Evolutionary conservation across 108 stramenopile genomes (phyloP).

Genomic region (Nitzschia sp.): DNA sequence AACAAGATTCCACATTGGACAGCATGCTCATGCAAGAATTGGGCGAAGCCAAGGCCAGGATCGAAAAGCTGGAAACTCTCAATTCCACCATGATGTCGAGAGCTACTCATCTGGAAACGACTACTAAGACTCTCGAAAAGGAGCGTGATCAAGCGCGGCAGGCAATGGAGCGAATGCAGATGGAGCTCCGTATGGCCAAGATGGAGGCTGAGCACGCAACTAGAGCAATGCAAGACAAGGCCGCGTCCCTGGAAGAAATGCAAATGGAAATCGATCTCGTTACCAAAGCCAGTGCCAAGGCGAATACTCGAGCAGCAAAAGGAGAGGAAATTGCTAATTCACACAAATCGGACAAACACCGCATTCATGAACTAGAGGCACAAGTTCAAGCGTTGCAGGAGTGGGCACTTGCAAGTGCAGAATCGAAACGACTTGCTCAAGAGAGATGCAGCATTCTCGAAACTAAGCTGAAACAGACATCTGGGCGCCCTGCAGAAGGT

Average conservation of each 20-base stretch:
- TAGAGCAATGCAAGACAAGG: conserved; percentile 65
- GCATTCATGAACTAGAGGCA: conserved; percentile 69
- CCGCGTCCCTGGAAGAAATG: conserved; percentile 74
- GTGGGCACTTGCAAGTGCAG: conserved; percentile 83
- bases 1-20: conserved; percentile 38
- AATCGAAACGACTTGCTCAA: conserved; percentile 63
- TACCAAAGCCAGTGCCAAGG: conserved; percentile 61
- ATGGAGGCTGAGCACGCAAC: conserved; percentile 81
- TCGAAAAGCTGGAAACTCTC: conserved; percentile 69
- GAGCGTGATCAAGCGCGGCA: conserved; percentile 52
- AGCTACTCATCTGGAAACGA: conserved; percentile 56
- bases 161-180: conserved; percentile 52
- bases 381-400: conserved; percentile 82
- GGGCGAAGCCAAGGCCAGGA: conserved; percentile 61
- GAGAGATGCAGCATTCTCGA: conserved; percentile 73
- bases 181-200: conserved; percentile 80
- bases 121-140: conserved; percentile 27
- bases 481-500: conserved; percentile 24
- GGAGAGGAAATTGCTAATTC: conserved; percentile 68
- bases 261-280: conserved; percentile 87
- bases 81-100: conserved; percentile 61
- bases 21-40: conserved; percentile 67
- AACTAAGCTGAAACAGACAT: conserved; percentile 49
- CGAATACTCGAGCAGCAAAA: conserved; percentile 66
- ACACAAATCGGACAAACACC: conserved; percentile 63